phyloP scores from a whole-genome alignment of 2,329 filamentous ascomycete species.

The Apiospora kogelbergensis region DNA sequence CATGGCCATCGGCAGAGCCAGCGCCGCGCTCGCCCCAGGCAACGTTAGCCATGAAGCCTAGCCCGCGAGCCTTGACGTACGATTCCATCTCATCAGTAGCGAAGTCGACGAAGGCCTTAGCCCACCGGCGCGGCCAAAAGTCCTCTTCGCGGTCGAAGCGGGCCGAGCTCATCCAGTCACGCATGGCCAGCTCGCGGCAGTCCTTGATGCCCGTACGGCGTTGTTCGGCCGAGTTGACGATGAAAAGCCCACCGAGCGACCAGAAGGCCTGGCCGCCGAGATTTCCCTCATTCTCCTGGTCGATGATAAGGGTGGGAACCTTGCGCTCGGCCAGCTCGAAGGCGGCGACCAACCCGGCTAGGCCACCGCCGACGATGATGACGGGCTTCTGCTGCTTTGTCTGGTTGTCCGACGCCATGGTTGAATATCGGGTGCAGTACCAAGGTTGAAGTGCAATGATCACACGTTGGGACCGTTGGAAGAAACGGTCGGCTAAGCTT shows the following conservation, averaged over 20 bases:
- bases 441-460: background rate
- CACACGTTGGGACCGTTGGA: background rate
- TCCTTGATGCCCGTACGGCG: constrained; percentile 59
- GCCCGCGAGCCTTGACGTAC: constrained; percentile 54
- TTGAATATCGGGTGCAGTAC: background rate
- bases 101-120: constrained; percentile 64
- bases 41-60: constrained; percentile 54
- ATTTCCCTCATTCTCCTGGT: constrained; percentile 57
- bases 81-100: constrained; percentile 57
- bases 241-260: constrained; percentile 62
- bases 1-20: constrained; percentile 56
- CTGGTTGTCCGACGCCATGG: background rate
- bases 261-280: constrained; percentile 64
- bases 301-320: constrained; percentile 52
- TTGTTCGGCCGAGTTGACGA: constrained; percentile 57
- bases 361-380: constrained; percentile 56
- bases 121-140: constrained; percentile 59
- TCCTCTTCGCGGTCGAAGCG: constrained; percentile 57
- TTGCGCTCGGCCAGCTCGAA: constrained; percentile 53
- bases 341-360: constrained; percentile 60
- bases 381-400: constrained; percentile 35
- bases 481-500: background rate
- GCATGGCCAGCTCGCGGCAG: constrained; percentile 54
- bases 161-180: constrained; percentile 59
- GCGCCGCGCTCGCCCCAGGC: constrained; percentile 63